These are phyloP conservation scores for Venturia nashicola DNA, from an alignment of 2,329 filamentous ascomycete species.

Conservation along the genomic window DNA sequence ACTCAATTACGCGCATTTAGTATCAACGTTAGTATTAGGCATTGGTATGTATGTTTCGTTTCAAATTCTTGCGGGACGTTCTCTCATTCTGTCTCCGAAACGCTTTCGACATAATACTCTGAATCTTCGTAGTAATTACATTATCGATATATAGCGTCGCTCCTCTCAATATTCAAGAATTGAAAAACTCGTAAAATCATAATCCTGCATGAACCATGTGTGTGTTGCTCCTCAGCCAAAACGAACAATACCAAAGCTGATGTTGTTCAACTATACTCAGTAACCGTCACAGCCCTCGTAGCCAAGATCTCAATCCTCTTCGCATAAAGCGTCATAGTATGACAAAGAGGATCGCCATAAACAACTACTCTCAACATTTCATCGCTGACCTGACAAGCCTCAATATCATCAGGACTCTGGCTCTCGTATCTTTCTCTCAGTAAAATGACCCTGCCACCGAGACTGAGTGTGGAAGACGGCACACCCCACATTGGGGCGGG, in stretches of 20 bases:
- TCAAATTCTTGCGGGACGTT: no score
- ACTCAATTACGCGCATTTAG: no score
- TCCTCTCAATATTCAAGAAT: not conserved
- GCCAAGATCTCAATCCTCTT: slow-evolving; percentile 59
- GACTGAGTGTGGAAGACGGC: slow-evolving; percentile 53
- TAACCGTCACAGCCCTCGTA: slow-evolving; percentile 51
- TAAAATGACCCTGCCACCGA: slow-evolving; percentile 57
- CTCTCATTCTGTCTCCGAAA: no score
- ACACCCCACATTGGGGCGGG: slow-evolving; percentile 48
- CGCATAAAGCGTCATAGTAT: slow-evolving; percentile 69
- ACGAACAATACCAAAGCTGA: no score
- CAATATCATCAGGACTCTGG: slow-evolving; percentile 42
- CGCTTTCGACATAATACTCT: no score
- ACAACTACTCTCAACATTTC: slow-evolving; percentile 56
- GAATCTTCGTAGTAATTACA: not conserved
- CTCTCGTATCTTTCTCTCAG: slow-evolving; percentile 40
- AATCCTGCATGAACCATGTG: not conserved
- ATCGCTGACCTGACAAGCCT: slow-evolving; percentile 57
- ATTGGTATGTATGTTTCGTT: no score
- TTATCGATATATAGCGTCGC: not conserved
- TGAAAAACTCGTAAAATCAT: not conserved
- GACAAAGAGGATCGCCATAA: slow-evolving; percentile 72
- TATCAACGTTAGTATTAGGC: no score
- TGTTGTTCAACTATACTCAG: slow-evolving; percentile 12
- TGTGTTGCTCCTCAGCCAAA: not conserved